A percentile compares a stretch with the other conserved stretches of the same genome.
phyloP scores from a whole-genome alignment of 2,329 filamentous ascomycete genomes.

The Periconia macrospinosa region DNA sequence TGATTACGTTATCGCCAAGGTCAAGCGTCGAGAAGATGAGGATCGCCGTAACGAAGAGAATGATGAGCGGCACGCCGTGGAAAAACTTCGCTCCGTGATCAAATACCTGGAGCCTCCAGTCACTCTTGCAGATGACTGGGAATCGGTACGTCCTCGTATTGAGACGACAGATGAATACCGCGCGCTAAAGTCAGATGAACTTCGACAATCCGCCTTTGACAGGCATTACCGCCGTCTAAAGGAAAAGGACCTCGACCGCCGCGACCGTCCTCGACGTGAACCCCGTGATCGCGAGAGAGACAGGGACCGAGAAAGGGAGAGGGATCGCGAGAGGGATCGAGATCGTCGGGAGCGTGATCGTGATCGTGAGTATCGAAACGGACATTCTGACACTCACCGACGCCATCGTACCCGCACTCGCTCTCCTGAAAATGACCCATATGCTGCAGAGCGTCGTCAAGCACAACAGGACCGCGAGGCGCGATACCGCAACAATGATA shows the following conservation, averaged over 20 bases:
- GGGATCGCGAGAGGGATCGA: slow-evolving; percentile 34
- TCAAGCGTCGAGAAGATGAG: slow-evolving; percentile 78
- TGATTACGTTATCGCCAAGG: slow-evolving; percentile 85
- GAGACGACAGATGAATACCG: slow-evolving; percentile 82
- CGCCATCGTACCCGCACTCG: slow-evolving; percentile 68
- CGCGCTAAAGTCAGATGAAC: slow-evolving; percentile 79
- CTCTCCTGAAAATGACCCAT: slow-evolving; percentile 88
- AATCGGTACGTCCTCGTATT: slow-evolving; percentile 79
- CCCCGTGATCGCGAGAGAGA: slow-evolving; percentile 47
- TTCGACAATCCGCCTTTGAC: slow-evolving; percentile 82
- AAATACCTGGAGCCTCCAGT: slow-evolving; percentile 90
- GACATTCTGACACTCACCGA: slow-evolving; percentile 42
- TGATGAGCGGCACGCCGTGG: slow-evolving; percentile 80
- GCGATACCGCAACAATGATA: slow-evolving; percentile 81
- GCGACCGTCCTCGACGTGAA: slow-evolving; percentile 43
- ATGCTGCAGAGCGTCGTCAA: slow-evolving; percentile 92
- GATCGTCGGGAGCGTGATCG: slow-evolving; percentile 45
- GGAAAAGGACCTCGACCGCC: slow-evolving; percentile 70
- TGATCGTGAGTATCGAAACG: slow-evolving; percentile 45
- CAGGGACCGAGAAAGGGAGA: slow-evolving; percentile 35
- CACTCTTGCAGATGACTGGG: slow-evolving; percentile 77
- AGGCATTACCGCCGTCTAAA: slow-evolving; percentile 88
- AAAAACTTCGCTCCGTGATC: slow-evolving; percentile 80
- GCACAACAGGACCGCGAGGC: slow-evolving; percentile 93
- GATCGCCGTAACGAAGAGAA: slow-evolving; percentile 81